Evolutionary conservation across 225 moss, liverwort and hornwort species (phyloP).

Genomic region (Climacium dendroides): DNA sequence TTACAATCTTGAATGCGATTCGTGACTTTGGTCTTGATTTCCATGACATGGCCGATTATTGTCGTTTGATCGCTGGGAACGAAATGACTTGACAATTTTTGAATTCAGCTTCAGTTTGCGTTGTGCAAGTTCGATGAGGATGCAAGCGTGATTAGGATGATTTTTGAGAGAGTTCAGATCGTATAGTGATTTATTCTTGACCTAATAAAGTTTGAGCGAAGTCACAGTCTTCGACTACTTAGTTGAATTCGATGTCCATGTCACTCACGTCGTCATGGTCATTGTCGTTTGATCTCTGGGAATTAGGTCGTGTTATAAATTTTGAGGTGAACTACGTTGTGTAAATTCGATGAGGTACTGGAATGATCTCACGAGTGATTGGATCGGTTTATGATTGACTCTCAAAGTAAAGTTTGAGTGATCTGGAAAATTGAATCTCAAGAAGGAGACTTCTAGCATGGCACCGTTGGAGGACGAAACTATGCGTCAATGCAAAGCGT

Average conservation of each 20-base stretch:
- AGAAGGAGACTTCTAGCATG: background rate
- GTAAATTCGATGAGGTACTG: background rate
- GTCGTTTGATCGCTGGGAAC: background rate
- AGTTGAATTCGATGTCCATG: background rate
- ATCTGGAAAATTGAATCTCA: background rate
- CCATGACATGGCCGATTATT: background rate
- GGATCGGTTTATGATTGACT: background rate
- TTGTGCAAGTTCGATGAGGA: background rate
- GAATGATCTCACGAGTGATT: background rate
- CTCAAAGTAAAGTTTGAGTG: background rate
- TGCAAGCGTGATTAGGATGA: background rate
- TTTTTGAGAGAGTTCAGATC: background rate
- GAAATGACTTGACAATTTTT: background rate
- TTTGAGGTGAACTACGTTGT: too few relatives aligned
- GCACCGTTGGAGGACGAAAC: slow-evolving; percentile 17
- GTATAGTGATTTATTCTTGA: background rate
- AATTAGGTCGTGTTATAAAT: background rate
- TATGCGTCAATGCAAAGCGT: slow-evolving; percentile 16
- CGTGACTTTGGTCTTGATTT: background rate
- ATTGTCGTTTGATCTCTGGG: background rate
- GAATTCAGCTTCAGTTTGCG: background rate
- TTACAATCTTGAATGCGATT: background rate
- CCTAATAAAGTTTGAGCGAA: background rate
- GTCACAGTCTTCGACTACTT: background rate
- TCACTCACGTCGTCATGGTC: too few relatives aligned